phyloP scores from a whole-genome alignment of 495 filamentous ascomycete genomes.

The Podospora pseudoanserina region DNA sequence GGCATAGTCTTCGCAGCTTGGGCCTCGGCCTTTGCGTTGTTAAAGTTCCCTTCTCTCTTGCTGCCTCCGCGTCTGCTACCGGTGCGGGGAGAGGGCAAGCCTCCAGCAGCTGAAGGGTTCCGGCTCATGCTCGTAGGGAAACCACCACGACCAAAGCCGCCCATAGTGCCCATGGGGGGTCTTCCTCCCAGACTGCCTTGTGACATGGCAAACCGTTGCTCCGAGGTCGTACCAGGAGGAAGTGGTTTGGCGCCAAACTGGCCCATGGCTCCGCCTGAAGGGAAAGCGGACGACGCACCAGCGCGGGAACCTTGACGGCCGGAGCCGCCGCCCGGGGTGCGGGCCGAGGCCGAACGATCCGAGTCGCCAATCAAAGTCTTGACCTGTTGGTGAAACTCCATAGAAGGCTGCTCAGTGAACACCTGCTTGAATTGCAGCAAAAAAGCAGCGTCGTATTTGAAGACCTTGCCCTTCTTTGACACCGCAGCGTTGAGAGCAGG shows the following conservation, averaged over 20 bases:
- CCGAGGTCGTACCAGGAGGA: slow-evolving; percentile 65
- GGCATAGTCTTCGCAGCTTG: slow-evolving; percentile 79
- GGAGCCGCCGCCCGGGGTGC: slow-evolving; percentile 58
- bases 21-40: slow-evolving; percentile 54
- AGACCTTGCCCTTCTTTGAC: slow-evolving; percentile 67
- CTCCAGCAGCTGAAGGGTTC: slow-evolving; percentile 46
- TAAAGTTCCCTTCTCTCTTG: slow-evolving; percentile 43
- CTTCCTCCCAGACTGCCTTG: slow-evolving; percentile 26
- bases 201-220: slow-evolving; percentile 56
- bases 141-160: slow-evolving; percentile 51
- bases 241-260: slow-evolving; percentile 60
- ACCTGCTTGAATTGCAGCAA: slow-evolving; percentile 93
- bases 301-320: slow-evolving; percentile 46
- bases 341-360: slow-evolving; percentile 69
- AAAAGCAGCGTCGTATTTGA: slow-evolving; percentile 94
- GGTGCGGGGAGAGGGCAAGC: slow-evolving; percentile 48
- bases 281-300: slow-evolving; percentile 42
- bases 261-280: slow-evolving; percentile 59
- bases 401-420: slow-evolving; percentile 90
- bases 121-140: slow-evolving; percentile 55
- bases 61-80: slow-evolving; percentile 56
- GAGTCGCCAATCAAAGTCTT: slow-evolving; percentile 77
- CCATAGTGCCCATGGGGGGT: slow-evolving; percentile 55
- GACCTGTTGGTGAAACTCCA: slow-evolving; percentile 83
- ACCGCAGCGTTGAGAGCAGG: slow-evolving; percentile 77